Evolutionary conservation across 164 flowering plant species (phyloP).

Genomic region (Vitis vinifera): ASM3070453v1 NC_081817.1:17065501-17066000

Average conservation of each 20-base stretch:
- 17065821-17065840: constrained; percentile 95
- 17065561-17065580: constrained; percentile 76
- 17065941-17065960: constrained; percentile 97
- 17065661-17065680: constrained; percentile 74
- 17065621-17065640: constrained; percentile 96
- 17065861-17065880: constrained; percentile 89
- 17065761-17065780: constrained; percentile 85
- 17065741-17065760: constrained; percentile 86
- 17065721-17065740: constrained; percentile 43
- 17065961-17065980: constrained; percentile 92
- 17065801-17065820: constrained; percentile 86
- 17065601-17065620: constrained; percentile 84
- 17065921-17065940: constrained; percentile 98
- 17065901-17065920: constrained; percentile 99
- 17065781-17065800: constrained; percentile 82
- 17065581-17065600: constrained; percentile 95
- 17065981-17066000: constrained; percentile 78
- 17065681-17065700: constrained; percentile 90
- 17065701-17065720: constrained; percentile 70
- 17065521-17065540: constrained; percentile 76
- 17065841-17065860: constrained; percentile 84
- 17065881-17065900: constrained; percentile 99
- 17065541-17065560: constrained; percentile 80
- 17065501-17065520: constrained; percentile 55
- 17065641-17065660: constrained; percentile 99